phyloP scores from a whole-genome alignment of 768 basidiomycete genomes.

The Lentinula edodes region DNA sequence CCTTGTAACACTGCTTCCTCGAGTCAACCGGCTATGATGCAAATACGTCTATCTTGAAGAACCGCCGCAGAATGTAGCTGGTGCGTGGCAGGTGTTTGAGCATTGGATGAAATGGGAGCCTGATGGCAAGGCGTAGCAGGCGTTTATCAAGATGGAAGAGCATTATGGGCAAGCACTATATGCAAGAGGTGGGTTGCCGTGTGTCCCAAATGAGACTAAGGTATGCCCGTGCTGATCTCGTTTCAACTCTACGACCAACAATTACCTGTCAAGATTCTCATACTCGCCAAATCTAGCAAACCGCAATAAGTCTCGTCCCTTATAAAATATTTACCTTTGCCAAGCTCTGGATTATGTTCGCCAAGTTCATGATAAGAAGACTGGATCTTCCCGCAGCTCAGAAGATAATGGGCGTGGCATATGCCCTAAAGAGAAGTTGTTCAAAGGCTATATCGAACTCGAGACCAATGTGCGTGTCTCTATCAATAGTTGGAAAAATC shows the following conservation, averaged over 20 bases:
- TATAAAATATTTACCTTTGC: constrained; percentile 98
- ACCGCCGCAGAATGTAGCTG: constrained; percentile 90
- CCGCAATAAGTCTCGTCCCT: constrained; percentile 81
- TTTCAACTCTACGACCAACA: background rate
- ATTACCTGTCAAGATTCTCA: constrained; percentile 59
- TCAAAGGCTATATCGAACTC: constrained; percentile 94
- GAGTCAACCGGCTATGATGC: constrained; percentile 98
- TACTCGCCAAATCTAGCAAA: constrained; percentile 88
- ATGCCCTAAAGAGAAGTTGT: constrained; percentile 92
- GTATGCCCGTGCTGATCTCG: constrained; percentile 29
- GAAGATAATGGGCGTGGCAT: constrained; percentile 87
- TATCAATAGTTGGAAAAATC: background rate
- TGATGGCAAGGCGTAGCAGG: constrained; percentile 99
- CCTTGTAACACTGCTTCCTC: constrained; percentile 88
- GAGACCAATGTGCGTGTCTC: constrained; percentile 69
- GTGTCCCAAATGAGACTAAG: constrained; percentile 76
- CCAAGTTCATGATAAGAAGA: constrained; percentile 85
- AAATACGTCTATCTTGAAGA: constrained; percentile 99
- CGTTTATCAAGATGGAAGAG: constrained; percentile 97
- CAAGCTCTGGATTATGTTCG: constrained; percentile 91
- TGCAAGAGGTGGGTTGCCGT: constrained; percentile 90
- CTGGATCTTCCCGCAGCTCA: constrained; percentile 80
- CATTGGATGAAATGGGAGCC: constrained; percentile 99
- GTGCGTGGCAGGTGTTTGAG: constrained; percentile 96
- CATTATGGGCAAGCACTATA: constrained; percentile 88